Percentiles rank a stretch among this genome's conserved stretches.
These are phyloP conservation scores for Pseudoturritis turrita DNA, from an alignment of 345 rosid genomes.

Conservation along the genomic window DNA sequence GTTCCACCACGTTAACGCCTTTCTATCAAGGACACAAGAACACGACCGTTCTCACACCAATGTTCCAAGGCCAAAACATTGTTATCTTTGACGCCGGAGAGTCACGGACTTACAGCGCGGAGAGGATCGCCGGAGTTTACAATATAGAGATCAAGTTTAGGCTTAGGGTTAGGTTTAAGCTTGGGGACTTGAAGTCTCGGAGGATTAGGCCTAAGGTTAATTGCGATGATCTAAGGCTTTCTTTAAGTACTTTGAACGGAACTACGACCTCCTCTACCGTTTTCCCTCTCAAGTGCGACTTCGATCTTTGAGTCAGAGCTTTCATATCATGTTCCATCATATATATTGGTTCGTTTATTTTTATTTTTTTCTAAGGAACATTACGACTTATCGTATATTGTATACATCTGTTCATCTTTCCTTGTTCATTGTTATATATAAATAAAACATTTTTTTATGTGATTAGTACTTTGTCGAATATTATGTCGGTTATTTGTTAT, in stretches of 20 bases:
- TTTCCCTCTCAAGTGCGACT: constrained; percentile 42
- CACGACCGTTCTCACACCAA: constrained; percentile 45
- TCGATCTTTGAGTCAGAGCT: constrained; percentile 36
- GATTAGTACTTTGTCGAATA: not conserved
- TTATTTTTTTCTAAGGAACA: not conserved
- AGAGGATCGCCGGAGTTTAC: constrained; percentile 40
- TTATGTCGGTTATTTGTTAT: too few relatives aligned
- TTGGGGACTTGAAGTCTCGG: constrained; percentile 46
- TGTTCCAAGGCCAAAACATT: constrained; percentile 36
- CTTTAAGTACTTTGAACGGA: constrained; percentile 34
- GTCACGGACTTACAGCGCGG: constrained; percentile 28
- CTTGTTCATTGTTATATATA: not conserved
- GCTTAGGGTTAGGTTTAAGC: constrained; percentile 57
- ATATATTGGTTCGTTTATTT: constrained; percentile 14
- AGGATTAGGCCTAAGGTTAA: constrained; percentile 50
- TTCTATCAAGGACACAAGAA: constrained; percentile 84
- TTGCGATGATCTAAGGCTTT: constrained; percentile 61
- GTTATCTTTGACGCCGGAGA: constrained; percentile 32
- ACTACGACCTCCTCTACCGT: not conserved
- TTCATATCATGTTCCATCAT: not conserved
- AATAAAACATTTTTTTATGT: constrained; percentile 14
- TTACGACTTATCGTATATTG: not conserved
- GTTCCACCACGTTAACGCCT: constrained; percentile 27
- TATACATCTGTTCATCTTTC: not conserved
- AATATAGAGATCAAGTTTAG: constrained; percentile 48